phyloP scores from a whole-genome alignment of 2,329 filamentous ascomycete species.

The Aspergillus viridinutans region DNA sequence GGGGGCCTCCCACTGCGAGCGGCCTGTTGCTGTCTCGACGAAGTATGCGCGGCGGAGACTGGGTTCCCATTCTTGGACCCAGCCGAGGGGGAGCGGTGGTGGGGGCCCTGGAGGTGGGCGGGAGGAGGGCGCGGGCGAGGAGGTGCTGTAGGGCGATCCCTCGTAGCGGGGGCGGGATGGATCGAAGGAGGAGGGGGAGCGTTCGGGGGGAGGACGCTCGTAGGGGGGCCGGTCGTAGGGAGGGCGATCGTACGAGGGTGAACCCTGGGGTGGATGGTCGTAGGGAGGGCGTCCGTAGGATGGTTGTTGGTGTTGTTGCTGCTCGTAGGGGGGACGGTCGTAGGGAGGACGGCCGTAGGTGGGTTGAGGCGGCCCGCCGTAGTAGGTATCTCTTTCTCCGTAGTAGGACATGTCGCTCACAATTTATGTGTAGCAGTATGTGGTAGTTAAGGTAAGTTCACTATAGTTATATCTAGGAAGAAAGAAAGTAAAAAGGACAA shows the following conservation, averaged over 20 bases:
- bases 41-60: conserved; percentile 62
- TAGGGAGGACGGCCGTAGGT: conserved; percentile 10
- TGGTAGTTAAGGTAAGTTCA: not conserved
- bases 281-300: conserved; percentile 3
- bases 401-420: conserved; percentile 12
- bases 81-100: conserved; percentile 54
- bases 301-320: not conserved
- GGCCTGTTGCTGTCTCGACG: conserved; percentile 57
- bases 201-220: conserved; percentile 13
- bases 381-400: conserved; percentile 4
- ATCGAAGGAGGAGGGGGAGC: conserved; percentile 2
- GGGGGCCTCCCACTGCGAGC: conserved; percentile 62
- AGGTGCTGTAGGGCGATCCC: conserved; percentile 33
- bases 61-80: conserved; percentile 61
- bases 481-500: not conserved
- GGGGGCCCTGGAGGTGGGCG: conserved; percentile 41
- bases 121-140: conserved; percentile 21
- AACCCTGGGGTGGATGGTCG: not conserved
- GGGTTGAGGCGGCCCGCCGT: conserved; percentile 4
- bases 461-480: not conserved
- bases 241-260: conserved; percentile 20
- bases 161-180: conserved; percentile 16
- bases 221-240: conserved; percentile 19
- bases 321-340: conserved; percentile 5
- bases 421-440: not conserved